Percentiles rank a stretch among this genome's conserved stretches.
These are phyloP conservation scores for Endocalyx cinctus DNA, from an alignment of 2,329 filamentous ascomycete species.

Conservation along the genomic window DNA sequence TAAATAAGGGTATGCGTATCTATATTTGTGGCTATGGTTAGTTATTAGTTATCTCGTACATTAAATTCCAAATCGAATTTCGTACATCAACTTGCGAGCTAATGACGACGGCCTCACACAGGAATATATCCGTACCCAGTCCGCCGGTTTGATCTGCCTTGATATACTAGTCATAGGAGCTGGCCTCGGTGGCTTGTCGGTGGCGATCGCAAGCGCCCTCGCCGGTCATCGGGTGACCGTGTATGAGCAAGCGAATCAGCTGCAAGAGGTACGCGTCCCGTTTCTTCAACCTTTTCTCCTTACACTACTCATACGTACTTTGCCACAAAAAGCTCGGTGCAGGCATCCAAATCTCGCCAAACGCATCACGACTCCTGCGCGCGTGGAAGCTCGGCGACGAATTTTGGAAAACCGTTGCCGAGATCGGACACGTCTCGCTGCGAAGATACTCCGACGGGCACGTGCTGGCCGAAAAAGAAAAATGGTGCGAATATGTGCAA, in stretches of 20 bases:
- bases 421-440: constrained; percentile 12
- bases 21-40: neutral
- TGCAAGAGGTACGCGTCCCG: constrained; percentile 10
- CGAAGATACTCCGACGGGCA: constrained; percentile 13
- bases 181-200: constrained; percentile 14
- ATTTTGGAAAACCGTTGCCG: constrained; percentile 9
- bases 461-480: constrained; percentile 11
- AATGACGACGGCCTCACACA: too few relatives aligned
- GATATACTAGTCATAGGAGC: constrained; percentile 13
- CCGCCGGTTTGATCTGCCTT: too few relatives aligned
- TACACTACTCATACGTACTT: too few relatives aligned
- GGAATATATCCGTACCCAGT: too few relatives aligned
- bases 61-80: neutral
- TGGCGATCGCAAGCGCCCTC: constrained; percentile 13
- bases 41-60: neutral
- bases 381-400: constrained; percentile 14
- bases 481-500: constrained; percentile 13
- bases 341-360: constrained; percentile 13
- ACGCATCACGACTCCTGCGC: constrained; percentile 13
- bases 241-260: constrained; percentile 10
- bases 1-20: neutral
- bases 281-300: too few relatives aligned
- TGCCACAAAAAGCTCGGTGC: constrained; percentile 10
- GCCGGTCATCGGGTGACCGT: constrained; percentile 14
- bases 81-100: constrained; percentile 10